Conservation (phyloP, 306 rosid genomes). For the Pueraria montana region DNA sequence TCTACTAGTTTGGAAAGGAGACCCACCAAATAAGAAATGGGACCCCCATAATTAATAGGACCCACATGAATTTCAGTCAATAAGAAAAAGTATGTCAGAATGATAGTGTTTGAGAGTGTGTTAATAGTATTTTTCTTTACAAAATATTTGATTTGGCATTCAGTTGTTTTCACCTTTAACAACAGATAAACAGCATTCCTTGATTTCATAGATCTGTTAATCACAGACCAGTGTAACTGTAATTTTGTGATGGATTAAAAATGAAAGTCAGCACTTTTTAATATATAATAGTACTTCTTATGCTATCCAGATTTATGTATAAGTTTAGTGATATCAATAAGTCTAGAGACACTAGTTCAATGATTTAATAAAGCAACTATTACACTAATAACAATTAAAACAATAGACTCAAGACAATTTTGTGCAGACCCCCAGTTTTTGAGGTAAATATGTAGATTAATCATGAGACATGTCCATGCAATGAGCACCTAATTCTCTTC, state of each 20-base stretch:
- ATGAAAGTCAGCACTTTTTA: not conserved
- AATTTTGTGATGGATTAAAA: conserved; percentile 12
- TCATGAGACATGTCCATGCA: conserved; percentile 8
- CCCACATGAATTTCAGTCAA: not conserved
- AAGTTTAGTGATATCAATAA: conserved; percentile 1
- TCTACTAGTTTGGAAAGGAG: not conserved
- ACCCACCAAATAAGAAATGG: not conserved
- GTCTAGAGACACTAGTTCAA: not conserved
- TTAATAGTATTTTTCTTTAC: not conserved
- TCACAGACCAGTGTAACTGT: not conserved
- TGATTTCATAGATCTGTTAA: conserved; percentile 8
- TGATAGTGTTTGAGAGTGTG: not conserved
- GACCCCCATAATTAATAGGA: no score
- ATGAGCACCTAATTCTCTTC: conserved; percentile 4
- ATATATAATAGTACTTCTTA: not conserved
- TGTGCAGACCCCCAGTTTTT: conserved; percentile 22
- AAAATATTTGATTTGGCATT: not conserved
- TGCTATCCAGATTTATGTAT: conserved; percentile 1
- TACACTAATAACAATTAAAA: conserved; percentile 3
- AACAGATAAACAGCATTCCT: not conserved
- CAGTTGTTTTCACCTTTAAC: conserved; percentile 6
- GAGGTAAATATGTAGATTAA: conserved; percentile 20
- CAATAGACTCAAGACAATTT: conserved; percentile 9
- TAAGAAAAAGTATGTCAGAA: not conserved
- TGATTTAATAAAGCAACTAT: conserved; percentile 12